phyloP scores from a whole-genome alignment of 345 rosid genomes.

The Aurinia saxatilis region DNA sequence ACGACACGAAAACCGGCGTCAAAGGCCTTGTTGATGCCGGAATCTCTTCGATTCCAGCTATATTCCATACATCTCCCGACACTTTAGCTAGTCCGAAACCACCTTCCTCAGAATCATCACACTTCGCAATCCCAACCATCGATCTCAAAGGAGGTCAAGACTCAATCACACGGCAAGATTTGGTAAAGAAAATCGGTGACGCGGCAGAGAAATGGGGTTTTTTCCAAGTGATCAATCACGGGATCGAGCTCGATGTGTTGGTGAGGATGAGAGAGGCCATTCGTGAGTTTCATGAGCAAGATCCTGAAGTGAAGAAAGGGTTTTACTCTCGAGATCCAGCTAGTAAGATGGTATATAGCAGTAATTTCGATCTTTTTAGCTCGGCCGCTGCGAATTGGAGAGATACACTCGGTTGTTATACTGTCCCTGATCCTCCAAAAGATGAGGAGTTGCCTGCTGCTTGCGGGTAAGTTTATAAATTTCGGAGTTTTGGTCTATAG shows the following conservation, averaged over 20 bases:
- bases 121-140: constrained; percentile 31
- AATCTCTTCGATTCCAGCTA: constrained; percentile 27
- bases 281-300: constrained; percentile 26
- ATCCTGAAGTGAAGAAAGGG: constrained; percentile 12
- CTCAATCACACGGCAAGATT: not conserved
- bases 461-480: constrained; percentile 43
- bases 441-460: constrained; percentile 31
- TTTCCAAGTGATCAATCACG: constrained; percentile 50
- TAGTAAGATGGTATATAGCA: constrained; percentile 15
- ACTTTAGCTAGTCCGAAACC: not conserved
- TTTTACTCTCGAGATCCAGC: constrained; percentile 27
- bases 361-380: constrained; percentile 41
- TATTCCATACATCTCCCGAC: constrained; percentile 19
- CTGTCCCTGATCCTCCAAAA: constrained; percentile 35
- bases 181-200: constrained; percentile 22
- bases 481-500: no score
- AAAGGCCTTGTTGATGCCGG: constrained; percentile 38
- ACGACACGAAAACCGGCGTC: constrained; percentile 36
- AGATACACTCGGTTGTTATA: constrained; percentile 27
- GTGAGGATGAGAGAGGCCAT: constrained; percentile 15
- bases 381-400: constrained; percentile 37
- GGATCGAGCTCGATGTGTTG: constrained; percentile 14
- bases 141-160: constrained; percentile 21
- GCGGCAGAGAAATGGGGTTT: constrained; percentile 37
- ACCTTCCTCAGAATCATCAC: not conserved